Conservation (phyloP, 208 protist species). For the Crithidia brevicula region DNA sequence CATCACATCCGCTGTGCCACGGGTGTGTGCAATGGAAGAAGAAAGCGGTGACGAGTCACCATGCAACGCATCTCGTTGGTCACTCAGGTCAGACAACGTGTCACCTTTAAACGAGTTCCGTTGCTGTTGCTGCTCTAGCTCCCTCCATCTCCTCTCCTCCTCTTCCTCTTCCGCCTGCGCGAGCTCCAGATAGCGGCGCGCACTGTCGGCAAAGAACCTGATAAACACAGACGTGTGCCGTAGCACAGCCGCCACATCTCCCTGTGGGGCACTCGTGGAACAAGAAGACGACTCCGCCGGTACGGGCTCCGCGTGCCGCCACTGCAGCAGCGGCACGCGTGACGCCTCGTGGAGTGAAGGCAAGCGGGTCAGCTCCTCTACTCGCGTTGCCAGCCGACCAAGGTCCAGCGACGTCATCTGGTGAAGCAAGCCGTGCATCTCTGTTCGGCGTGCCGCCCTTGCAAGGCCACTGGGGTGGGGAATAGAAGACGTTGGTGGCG, state of each 20-base stretch:
- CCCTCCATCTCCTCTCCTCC: no score
- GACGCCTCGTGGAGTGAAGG: not conserved
- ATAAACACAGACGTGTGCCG: constrained; percentile 31
- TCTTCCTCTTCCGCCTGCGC: constrained; percentile 5
- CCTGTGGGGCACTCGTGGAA: not conserved
- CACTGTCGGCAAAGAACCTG: constrained; percentile 22
- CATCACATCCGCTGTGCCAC: no score
- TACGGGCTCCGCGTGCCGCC: not conserved
- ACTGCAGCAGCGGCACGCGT: constrained; percentile 20
- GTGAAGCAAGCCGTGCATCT: constrained; percentile 41
- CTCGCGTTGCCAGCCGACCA: constrained; percentile 16
- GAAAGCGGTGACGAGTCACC: no score
- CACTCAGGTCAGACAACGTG: no score
- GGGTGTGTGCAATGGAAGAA: no score
- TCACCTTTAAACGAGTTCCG: no score
- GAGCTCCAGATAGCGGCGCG: constrained; percentile 15
- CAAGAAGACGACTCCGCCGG: not conserved
- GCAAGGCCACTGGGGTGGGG: not conserved
- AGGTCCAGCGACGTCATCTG: constrained; percentile 46
- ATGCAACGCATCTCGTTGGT: no score
- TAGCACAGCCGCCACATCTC: constrained; percentile 16
- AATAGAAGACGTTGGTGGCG: not conserved
- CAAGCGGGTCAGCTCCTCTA: constrained; percentile 13
- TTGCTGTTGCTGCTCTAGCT: no score
- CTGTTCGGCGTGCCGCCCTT: constrained; percentile 1